A percentile compares a stretch with the other conserved stretches of the same genome.
Conservation (phyloP, 2,329 filamentous ascomycete species). For the Fusarium sp. region DNA sequence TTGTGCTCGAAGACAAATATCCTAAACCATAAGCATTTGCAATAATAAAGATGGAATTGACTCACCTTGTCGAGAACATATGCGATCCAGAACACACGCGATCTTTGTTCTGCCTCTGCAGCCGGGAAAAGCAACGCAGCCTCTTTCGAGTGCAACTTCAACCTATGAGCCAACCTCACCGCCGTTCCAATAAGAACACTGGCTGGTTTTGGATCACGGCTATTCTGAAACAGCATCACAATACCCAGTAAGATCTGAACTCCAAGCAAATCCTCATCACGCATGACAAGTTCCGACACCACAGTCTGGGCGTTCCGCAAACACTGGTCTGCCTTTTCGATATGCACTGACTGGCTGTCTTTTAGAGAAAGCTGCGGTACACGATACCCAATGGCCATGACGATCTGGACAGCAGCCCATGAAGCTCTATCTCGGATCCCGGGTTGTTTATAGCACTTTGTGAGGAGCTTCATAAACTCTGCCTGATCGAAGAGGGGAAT, state of each 20-base stretch:
- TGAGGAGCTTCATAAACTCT: slow-evolving; percentile 55
- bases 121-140: slow-evolving; percentile 43
- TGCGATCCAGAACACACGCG: slow-evolving; percentile 58
- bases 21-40: slow-evolving; percentile 24
- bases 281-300: slow-evolving; percentile 55
- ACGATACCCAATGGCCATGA: slow-evolving; percentile 55
- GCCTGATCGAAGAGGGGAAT: slow-evolving; percentile 56
- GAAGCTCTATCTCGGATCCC: slow-evolving; percentile 41
- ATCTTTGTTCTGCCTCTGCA: slow-evolving; percentile 53
- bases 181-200: slow-evolving; percentile 57
- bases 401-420: slow-evolving; percentile 58
- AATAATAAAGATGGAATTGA: rapidly evolving
- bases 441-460: slow-evolving; percentile 52
- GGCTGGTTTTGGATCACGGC: slow-evolving; percentile 54
- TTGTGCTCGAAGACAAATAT: slow-evolving; percentile 54
- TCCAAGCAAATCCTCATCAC: slow-evolving; percentile 56
- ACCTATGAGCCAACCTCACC: slow-evolving; percentile 54
- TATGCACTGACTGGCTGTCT: slow-evolving; percentile 32
- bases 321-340: slow-evolving; percentile 48
- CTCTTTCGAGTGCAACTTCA: slow-evolving; percentile 53
- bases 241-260: slow-evolving; percentile 57
- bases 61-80: slow-evolving; percentile 58
- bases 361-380: slow-evolving; percentile 39
- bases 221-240: slow-evolving; percentile 55
- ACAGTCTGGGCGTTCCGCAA: slow-evolving; percentile 56